Evolutionary conservation across 2,329 filamentous ascomycete species (phyloP), one percentile per base, ranked within the genome.

Genomic region (Escovopsis sp.): DNA sequence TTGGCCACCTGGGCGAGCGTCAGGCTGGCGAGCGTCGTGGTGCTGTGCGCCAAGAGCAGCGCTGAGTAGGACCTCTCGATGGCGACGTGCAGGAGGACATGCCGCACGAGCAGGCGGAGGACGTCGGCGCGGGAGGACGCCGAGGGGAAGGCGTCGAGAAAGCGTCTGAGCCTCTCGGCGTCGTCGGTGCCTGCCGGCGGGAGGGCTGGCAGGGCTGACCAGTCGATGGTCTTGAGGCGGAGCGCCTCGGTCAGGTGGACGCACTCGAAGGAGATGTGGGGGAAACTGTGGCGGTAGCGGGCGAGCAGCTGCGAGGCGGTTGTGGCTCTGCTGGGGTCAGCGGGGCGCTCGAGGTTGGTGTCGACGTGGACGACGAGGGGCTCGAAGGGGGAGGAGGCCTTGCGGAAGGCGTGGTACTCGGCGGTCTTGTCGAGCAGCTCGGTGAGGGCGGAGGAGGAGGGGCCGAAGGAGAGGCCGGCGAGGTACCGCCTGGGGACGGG

Each of bases 1-100:
- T 94, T 94, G 17, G 88, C 86, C 3, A 88, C 86, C 58, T 90
- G 84, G 6, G 84, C 68, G 12, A 98, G 71, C 0, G 85, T 83
- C 48, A 84, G 76, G 45, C 88, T 84, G 4, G 90, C 88, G 21
- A 98, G 73, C 13, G 77, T 73, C 5, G 86, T 94, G 15, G 90
- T 94, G 44, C 76, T 92, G 57, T 88, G 78, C 16, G 83, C 87
- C 56, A 90, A 79, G 2, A 96, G 58, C 29, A 96, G 68, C 11
- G 75, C 76, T 43, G 79, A 71, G 52, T 77, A 90, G 11, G 51
- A 58, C 19, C 67, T 58, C 13, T 61, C 54, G 41, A 70, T 66
- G 9, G 82, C 81, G 31, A 73, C 62, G 31, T 72, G 61, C 34
- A 85, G 62, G 23, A 94, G 68, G 5, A 93, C 61, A 45, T 82